A percentile compares a stretch with the other conserved stretches of the same genome.
These are phyloP conservation scores for Henckelia pumila DNA, from an alignment of 257 asterid genomes.

Conservation along the genomic window DNA sequence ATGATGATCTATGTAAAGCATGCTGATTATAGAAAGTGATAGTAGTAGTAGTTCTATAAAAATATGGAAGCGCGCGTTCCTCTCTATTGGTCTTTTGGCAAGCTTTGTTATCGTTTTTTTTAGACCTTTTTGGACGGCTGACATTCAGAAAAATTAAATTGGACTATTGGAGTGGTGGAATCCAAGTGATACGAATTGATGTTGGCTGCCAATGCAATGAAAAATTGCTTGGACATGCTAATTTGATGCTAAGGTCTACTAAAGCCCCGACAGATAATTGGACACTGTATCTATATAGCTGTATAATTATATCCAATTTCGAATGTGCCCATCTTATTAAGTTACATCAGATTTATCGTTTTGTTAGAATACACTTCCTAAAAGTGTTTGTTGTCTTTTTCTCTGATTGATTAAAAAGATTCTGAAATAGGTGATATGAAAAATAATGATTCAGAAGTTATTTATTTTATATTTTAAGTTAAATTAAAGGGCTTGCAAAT, in stretches of 20 bases:
- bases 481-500: not conserved
- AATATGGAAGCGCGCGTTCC: no score
- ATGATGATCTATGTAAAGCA: not conserved
- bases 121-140: not conserved
- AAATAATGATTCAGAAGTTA: not conserved
- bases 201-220: not conserved
- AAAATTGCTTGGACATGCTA: not conserved
- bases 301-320: not conserved
- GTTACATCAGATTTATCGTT: not conserved
- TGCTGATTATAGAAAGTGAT: not conserved
- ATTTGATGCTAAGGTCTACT: not conserved
- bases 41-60: no score
- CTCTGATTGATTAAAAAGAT: not conserved
- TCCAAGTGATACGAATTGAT: not conserved
- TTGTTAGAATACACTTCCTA: not conserved
- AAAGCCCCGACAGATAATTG: not conserved
- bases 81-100: no score
- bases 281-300: not conserved
- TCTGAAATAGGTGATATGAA: not conserved
- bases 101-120: no score
- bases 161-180: not conserved
- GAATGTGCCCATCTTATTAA: not conserved
- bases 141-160: not conserved
- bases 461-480: slow-evolving; percentile 2
- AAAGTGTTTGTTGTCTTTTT: not conserved